Evolutionary conservation across 768 basidiomycete genomes (phyloP).

Genomic region (Tricholoma hemisulphureum): DNA sequence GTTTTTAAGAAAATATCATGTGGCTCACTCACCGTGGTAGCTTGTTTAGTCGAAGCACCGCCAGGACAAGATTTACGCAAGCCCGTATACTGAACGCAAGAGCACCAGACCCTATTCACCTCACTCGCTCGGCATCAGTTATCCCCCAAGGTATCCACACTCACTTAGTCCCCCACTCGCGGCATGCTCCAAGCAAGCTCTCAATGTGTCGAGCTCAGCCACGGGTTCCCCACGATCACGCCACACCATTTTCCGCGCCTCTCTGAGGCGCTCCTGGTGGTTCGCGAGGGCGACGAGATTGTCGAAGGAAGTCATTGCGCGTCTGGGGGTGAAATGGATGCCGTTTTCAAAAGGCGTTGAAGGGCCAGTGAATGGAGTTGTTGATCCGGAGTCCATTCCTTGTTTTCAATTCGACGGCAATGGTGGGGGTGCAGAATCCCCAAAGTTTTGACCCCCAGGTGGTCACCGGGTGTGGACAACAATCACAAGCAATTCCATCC

Average conservation of each 20-base stretch:
- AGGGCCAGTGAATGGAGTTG: conserved; percentile 11
- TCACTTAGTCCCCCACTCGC: conserved; percentile 67
- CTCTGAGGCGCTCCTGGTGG: conserved; percentile 70
- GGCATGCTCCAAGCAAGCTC: conserved; percentile 71
- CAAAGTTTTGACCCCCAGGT: background rate
- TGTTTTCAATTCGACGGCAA: background rate
- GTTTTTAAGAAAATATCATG: background rate
- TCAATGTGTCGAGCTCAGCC: conserved; percentile 58
- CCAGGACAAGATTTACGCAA: conserved; percentile 76
- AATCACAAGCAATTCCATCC: too few relatives aligned
- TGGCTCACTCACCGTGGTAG: conserved; percentile 60
- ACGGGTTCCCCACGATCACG: conserved; percentile 76
- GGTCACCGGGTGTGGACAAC: too few relatives aligned
- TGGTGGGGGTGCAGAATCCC: background rate
- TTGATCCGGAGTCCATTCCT: conserved; percentile 14
- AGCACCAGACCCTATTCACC: conserved; percentile 65
- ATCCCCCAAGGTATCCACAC: conserved; percentile 28
- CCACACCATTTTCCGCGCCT: conserved; percentile 81
- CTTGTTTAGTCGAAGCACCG: conserved; percentile 68
- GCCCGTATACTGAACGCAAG: conserved; percentile 83
- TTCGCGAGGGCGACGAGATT: conserved; percentile 83
- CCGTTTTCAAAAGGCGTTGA: conserved; percentile 20
- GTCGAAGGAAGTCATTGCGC: conserved; percentile 75
- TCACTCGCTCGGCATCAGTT: background rate
- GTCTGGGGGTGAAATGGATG: conserved; percentile 51